phyloP scores from a whole-genome alignment of 208 protist species.

The Trypanosoma scelopori region DNA sequence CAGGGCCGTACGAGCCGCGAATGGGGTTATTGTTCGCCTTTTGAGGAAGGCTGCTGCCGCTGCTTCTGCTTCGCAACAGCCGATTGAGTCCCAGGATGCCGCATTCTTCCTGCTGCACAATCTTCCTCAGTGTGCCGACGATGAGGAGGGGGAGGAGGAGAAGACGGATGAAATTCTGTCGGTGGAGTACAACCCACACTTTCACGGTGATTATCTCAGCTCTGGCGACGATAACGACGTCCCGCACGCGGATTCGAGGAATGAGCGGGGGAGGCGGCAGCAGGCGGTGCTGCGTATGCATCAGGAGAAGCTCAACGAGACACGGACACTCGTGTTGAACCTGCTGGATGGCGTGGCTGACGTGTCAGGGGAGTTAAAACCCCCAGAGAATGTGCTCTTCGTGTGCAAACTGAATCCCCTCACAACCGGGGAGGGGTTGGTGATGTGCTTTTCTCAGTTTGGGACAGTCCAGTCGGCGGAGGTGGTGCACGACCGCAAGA shows the following conservation, averaged over 20 bases:
- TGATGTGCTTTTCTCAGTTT: conserved; percentile 96
- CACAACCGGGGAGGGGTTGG: conserved; percentile 94
- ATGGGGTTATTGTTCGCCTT: conserved; percentile 8
- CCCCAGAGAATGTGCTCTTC: conserved; percentile 98
- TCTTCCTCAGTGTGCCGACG: no score
- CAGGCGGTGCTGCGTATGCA: conserved; percentile 31
- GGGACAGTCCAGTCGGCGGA: conserved; percentile 90
- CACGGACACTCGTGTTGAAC: conserved; percentile 89
- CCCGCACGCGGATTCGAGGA: conserved; percentile 5
- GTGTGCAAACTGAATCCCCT: conserved; percentile 98
- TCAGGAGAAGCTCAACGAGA: conserved; percentile 70
- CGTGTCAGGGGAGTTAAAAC: conserved; percentile 85
- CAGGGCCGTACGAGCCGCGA: conserved; percentile 31
- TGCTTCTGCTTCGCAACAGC: conserved; percentile 3
- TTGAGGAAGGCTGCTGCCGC: conserved; percentile 8
- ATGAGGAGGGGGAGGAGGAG: not conserved
- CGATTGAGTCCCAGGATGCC: not conserved
- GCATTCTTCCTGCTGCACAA: conserved; percentile 20
- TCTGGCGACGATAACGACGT: conserved; percentile 79
- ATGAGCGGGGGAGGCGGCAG: conserved; percentile 20
- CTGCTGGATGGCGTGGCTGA: conserved; percentile 96
- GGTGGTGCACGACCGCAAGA: conserved; percentile 69
- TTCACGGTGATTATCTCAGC: conserved; percentile 61
- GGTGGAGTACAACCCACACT: conserved; percentile 67
- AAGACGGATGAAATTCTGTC: conserved; percentile 16